Evolutionary conservation across 139 green algal species (phyloP).

Genomic region (Tetraselmis striata): DNA sequence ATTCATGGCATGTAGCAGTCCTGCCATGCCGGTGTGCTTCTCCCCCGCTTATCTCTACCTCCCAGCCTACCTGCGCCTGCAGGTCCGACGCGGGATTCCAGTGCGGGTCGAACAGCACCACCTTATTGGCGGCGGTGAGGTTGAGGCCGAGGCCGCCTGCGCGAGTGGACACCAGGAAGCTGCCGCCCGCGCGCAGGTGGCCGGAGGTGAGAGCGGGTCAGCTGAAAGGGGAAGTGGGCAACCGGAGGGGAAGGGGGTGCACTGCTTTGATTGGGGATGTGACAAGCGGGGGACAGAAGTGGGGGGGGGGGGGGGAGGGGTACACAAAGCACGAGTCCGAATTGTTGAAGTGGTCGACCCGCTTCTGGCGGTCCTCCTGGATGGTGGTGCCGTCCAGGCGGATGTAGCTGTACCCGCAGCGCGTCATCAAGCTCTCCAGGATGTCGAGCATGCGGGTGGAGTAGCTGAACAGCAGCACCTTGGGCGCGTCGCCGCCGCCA

Average conservation of each 20-base stretch:
- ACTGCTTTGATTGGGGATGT: too few species aligned
- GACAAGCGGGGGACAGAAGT: too few species aligned
- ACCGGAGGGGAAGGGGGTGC: too few species aligned
- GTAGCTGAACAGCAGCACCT: slow-evolving; percentile 69
- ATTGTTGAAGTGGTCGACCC: slow-evolving; percentile 61
- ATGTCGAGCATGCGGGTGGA: slow-evolving; percentile 54
- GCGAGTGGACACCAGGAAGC: slow-evolving; percentile 48
- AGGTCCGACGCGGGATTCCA: slow-evolving; percentile 58
- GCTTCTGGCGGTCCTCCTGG: slow-evolving; percentile 32
- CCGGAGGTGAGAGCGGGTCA: too few species aligned
- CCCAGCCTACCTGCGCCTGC: slow-evolving; percentile 12
- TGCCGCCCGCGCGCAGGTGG: too few species aligned
- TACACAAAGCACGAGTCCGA: slow-evolving; percentile 32
- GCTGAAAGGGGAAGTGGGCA: too few species aligned
- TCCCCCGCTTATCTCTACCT: neutral
- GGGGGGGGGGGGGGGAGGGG: too few species aligned
- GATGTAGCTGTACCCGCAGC: slow-evolving; percentile 28
- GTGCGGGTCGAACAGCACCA: slow-evolving; percentile 70
- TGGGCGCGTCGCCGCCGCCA: neutral
- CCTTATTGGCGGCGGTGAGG: slow-evolving; percentile 55
- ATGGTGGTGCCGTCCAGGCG: slow-evolving; percentile 46
- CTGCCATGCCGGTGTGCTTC: neutral
- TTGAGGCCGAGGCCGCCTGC: slow-evolving; percentile 67
- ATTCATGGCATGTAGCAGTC: neutral
- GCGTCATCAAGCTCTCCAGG: slow-evolving; percentile 32